Base-by-base conservation (phyloP, 768 basidiomycete species). In the Russula earlei region DNA sequence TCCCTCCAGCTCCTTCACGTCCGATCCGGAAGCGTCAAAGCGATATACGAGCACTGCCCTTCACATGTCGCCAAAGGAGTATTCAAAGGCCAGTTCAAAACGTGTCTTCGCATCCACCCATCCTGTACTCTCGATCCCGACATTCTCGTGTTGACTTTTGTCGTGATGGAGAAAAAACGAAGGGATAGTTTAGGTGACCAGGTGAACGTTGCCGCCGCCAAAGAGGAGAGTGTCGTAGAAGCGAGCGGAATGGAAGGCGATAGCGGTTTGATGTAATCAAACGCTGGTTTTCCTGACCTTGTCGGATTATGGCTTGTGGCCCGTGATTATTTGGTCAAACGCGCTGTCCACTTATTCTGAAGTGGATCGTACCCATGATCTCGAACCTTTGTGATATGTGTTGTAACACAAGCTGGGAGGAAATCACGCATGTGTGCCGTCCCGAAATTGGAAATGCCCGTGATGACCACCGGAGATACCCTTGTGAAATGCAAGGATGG, bases 131-230 rank as follows among this genome's bases (percentile, higher is more conserved):
- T 79, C 20, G 75, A 80, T 63, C 69, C 78, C 53, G 79, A 81
- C 65, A 68, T 81, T 46, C 67, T 81, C 38, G 66, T 81, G 12
- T 66, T 81, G 24, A 77, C 81, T 17, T 81, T 80, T 59, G 60
- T 81, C 52, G 73, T 82, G 53, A 72, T 80, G 71, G 79, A 79
- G 69, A 78, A 75, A 68, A 77, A 77, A 63, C 69, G 77, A 40
- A 71, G 77, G 19, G 76, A 77, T 41, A 66, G 66, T 24, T 56
- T 67, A 8, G 46, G 59, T 14, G 57, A 65, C 52, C 52, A 62
- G 44, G 53, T 52, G 11, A 63, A 59, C 19, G 58, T 66, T 9
- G 52, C 55, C 20, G 54, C 52, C 17, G 52, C 44, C 19, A 48
- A 63, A 10, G 63, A 64, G 38, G 67, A 66, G 25, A 62, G 31